Conservation (phyloP, 2,329 filamentous ascomycete genomes). For the Dichotomopilus funicola region DNA sequence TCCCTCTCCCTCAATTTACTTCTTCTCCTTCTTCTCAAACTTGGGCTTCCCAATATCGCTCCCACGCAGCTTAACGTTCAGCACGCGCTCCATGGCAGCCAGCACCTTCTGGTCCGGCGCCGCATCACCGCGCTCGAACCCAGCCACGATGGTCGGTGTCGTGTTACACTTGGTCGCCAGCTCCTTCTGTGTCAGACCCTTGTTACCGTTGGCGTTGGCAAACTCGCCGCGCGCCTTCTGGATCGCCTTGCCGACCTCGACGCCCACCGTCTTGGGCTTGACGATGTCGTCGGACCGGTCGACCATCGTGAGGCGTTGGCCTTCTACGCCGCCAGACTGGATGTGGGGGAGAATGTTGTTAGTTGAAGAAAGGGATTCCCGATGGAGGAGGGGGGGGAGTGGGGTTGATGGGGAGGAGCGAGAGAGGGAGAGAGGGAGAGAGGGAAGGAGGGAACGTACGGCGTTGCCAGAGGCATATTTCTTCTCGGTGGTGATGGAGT, state of each 20-base stretch:
- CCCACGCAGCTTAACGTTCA: slow-evolving; percentile 84
- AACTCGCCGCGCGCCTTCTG: slow-evolving; percentile 69
- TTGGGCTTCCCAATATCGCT: slow-evolving; percentile 62
- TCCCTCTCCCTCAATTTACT: slow-evolving; percentile 19
- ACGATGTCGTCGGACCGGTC: slow-evolving; percentile 96
- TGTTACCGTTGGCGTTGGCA: slow-evolving; percentile 54
- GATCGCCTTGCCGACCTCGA: slow-evolving; percentile 76
- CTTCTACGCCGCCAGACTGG: slow-evolving; percentile 52
- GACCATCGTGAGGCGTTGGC: slow-evolving; percentile 95
- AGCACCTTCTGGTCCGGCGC: slow-evolving; percentile 80
- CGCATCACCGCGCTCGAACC: slow-evolving; percentile 77
- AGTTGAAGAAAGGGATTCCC: not conserved
- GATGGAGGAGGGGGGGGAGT: not conserved
- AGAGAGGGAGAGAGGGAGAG: not conserved
- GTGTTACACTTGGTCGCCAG: slow-evolving; percentile 85
- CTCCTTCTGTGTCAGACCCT: slow-evolving; percentile 84
- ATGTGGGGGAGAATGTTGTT: not conserved
- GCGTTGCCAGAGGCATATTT: slow-evolving; percentile 73
- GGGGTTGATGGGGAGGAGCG: not conserved
- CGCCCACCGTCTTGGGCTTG: slow-evolving; percentile 87
- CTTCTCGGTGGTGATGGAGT: slow-evolving; percentile 82
- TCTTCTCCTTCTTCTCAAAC: slow-evolving; percentile 31
- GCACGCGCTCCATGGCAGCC: slow-evolving; percentile 67
- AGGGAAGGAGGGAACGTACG: slow-evolving; percentile 46
- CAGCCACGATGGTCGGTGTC: slow-evolving; percentile 69